phyloP scores from a whole-genome alignment of 2,329 filamentous ascomycete genomes.

The Neodidymelliopsis sp. region DNA sequence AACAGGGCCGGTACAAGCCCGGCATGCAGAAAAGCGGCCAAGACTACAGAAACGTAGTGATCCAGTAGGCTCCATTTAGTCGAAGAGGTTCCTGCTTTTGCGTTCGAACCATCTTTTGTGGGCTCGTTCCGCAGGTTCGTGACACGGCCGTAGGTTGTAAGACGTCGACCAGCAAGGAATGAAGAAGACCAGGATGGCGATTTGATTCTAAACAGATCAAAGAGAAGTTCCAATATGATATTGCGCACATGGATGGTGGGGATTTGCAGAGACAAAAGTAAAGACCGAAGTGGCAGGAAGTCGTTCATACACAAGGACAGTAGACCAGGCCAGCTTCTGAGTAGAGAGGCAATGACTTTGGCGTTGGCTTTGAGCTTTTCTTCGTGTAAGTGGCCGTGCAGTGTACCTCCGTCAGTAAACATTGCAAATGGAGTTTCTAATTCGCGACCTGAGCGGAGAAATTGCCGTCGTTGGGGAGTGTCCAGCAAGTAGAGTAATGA shows the following conservation, averaged over 20 bases:
- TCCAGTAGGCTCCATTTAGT: conserved; percentile 79
- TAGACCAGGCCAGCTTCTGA: conserved; percentile 93
- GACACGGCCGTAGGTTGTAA: conserved; percentile 97
- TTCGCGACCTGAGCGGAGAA: conserved; percentile 86
- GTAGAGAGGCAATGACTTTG: conserved; percentile 86
- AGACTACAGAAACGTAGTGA: conserved; percentile 88
- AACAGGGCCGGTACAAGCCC: conserved; percentile 66
- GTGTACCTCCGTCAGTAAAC: conserved; percentile 80
- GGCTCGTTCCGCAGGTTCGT: conserved; percentile 75
- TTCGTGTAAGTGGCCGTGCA: conserved; percentile 60
- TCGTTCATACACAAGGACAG: conserved; percentile 89
- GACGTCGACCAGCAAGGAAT: conserved; percentile 86
- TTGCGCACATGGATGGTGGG: conserved; percentile 67
- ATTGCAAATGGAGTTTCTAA: conserved; percentile 85
- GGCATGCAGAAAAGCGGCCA: conserved; percentile 84
- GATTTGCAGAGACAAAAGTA: conserved; percentile 72
- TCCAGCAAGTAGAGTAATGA: conserved; percentile 93
- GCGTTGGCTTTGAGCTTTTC: conserved; percentile 83
- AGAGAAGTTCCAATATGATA: conserved; percentile 86
- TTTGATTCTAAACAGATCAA: conserved; percentile 86
- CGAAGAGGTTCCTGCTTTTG: conserved; percentile 72
- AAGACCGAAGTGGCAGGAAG: conserved; percentile 81
- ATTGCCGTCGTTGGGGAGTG: conserved; percentile 78
- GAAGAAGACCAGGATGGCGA: conserved; percentile 94
- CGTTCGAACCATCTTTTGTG: conserved; percentile 60